These are phyloP conservation scores for Erythrobasidium hasegawianum DNA, from an alignment of 1,284 basidiomycete species.

Conservation along the genomic window DNA sequence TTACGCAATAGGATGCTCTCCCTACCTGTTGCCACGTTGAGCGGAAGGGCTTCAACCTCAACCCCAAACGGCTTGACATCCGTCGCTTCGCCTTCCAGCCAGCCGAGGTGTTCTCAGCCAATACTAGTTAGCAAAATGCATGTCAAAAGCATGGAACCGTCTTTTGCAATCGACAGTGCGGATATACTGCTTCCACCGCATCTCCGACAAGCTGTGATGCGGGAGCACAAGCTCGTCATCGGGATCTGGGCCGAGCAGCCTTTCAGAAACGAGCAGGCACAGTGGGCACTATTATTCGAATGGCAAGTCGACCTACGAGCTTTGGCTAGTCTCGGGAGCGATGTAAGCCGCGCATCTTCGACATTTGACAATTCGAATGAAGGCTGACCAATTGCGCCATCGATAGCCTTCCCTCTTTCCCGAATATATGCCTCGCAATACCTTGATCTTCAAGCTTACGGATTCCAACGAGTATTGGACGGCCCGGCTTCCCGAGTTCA, in stretches of 20 bases:
- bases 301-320: constrained; percentile 65
- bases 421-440: constrained; percentile 64
- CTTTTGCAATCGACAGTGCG: constrained; percentile 52
- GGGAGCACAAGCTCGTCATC: not conserved
- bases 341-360: constrained; percentile 54
- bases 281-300: constrained; percentile 63
- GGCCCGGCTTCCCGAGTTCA: constrained; percentile 69
- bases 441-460: constrained; percentile 61
- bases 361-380: not conserved
- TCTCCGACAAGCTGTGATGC: constrained; percentile 40
- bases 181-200: constrained; percentile 32
- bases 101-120: constrained; percentile 47
- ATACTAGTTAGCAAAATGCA: constrained; percentile 68
- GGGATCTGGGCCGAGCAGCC: constrained; percentile 45
- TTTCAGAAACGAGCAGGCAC: constrained; percentile 42
- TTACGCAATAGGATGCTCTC: constrained; percentile 6
- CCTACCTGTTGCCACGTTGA: not conserved
- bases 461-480: constrained; percentile 57
- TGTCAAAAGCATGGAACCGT: constrained; percentile 68
- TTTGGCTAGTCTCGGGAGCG: constrained; percentile 60
- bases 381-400: constrained; percentile 27
- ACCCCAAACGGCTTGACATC: not conserved
- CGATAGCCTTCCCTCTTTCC: constrained; percentile 54
- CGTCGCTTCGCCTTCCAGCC: no score
- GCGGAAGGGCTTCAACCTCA: not conserved